phyloP scores from a whole-genome alignment of 73 alveolate species.

The Tetrahymena malaccensis region DNA sequence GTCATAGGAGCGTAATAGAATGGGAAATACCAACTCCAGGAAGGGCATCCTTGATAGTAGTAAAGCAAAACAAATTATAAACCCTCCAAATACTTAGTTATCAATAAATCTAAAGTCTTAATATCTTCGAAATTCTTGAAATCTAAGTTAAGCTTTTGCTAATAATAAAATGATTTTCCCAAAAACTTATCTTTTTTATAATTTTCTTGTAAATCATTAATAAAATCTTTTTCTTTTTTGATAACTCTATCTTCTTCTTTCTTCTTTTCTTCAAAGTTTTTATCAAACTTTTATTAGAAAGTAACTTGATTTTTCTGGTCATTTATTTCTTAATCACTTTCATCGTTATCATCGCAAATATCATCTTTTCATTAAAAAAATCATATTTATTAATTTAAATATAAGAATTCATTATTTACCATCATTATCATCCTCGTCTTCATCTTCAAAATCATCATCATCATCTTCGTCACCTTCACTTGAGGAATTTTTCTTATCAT shows the following conservation, averaged over 20 bases:
- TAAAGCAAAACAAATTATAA: conserved; percentile 89
- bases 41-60: conserved; percentile 72
- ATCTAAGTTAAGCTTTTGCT: conserved; percentile 60
- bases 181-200: conserved; percentile 2
- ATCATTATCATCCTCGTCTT: conserved; percentile 16
- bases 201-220: background rate
- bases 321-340: conserved; percentile 13
- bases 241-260: conserved; percentile 25
- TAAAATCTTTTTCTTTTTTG: conserved; percentile 3
- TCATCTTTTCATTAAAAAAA: conserved; percentile 36
- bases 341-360: conserved; percentile 56
- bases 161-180: conserved; percentile 56
- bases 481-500: conserved; percentile 35
- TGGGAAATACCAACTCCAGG: conserved; percentile 36
- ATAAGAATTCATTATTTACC: conserved; percentile 21
- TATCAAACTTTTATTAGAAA: conserved; percentile 34
- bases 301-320: conserved; percentile 35
- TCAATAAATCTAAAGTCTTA: conserved; percentile 43
- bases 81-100: conserved; percentile 82
- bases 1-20: conserved; percentile 38
- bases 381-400: conserved; percentile 1
- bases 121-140: conserved; percentile 60
- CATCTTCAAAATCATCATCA: background rate
- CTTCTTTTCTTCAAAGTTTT: conserved; percentile 40
- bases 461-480: conserved; percentile 32